Percentiles rank a stretch among this genome's conserved stretches.
phyloP scores from a whole-genome alignment of 2,329 filamentous ascomycete genomes.

The Aspergillus fischeri region DNA sequence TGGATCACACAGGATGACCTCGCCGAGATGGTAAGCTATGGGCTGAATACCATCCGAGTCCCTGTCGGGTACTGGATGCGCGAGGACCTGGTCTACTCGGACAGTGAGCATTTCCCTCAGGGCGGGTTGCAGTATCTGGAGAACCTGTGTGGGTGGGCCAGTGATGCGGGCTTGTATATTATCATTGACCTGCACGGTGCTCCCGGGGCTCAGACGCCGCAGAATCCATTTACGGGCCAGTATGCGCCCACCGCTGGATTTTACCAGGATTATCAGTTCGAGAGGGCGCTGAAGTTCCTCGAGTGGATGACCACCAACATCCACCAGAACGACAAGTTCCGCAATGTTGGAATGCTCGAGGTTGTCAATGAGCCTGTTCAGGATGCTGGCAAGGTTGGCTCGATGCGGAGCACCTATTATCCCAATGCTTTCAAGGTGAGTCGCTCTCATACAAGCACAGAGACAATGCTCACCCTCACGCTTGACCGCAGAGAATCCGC shows the following conservation, averaged over 20 bases:
- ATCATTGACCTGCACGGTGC: constrained; percentile 53
- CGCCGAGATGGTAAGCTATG: constrained; percentile 46
- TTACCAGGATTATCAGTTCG: constrained; percentile 55
- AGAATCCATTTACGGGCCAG: constrained; percentile 48
- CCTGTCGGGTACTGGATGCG: constrained; percentile 56
- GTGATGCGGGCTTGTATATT: constrained; percentile 49
- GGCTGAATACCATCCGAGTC: constrained; percentile 53
- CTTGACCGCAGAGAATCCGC: constrained; percentile 41
- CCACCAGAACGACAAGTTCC: constrained; percentile 46
- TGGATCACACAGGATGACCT: constrained; percentile 51
- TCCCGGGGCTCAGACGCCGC: constrained; percentile 46
- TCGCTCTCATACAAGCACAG: neutral
- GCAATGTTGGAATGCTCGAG: constrained; percentile 57
- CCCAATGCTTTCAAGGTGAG: constrained; percentile 41
- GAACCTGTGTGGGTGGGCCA: constrained; percentile 46
- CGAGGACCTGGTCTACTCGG: constrained; percentile 46
- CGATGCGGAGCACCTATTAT: constrained; percentile 46
- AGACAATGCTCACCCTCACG: neutral
- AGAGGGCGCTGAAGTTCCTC: constrained; percentile 53
- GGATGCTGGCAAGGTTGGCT: constrained; percentile 28
- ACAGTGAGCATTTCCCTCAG: constrained; percentile 50
- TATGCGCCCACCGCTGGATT: constrained; percentile 46
- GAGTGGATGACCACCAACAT: constrained; percentile 52
- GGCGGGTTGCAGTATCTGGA: constrained; percentile 48
- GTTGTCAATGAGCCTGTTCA: constrained; percentile 56